Evolutionary conservation across 2,329 filamentous ascomycete genomes (phyloP).

Genomic region (Fusarium sp.): DNA sequence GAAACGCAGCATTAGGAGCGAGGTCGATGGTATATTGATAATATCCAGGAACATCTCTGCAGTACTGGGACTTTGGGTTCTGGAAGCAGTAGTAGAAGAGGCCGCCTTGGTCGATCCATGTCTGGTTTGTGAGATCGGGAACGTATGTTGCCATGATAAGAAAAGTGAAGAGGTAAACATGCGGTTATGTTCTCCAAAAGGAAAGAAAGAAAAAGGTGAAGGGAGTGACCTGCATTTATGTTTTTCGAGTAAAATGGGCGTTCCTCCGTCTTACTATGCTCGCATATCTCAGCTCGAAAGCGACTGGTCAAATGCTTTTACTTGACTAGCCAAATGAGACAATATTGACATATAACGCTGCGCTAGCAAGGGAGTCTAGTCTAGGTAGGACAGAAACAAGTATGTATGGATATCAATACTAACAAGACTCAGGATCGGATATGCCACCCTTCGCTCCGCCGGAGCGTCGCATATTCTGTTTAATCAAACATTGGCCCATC

Average conservation of each 20-base stretch:
- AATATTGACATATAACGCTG: neutral
- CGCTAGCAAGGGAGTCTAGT: neutral
- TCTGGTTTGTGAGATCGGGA: slow-evolving; percentile 36
- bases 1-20: slow-evolving; percentile 62
- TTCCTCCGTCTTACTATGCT: slow-evolving; percentile 7
- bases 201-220: neutral
- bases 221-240: neutral
- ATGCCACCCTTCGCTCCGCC: slow-evolving; percentile 2
- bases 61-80: slow-evolving; percentile 45
- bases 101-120: slow-evolving; percentile 29
- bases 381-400: neutral
- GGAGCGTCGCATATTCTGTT: neutral
- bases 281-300: neutral
- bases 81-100: slow-evolving; percentile 44
- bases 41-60: slow-evolving; percentile 51
- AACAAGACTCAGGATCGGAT: neutral
- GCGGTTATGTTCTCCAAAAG: neutral
- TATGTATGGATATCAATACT: neutral
- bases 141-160: slow-evolving; percentile 14
- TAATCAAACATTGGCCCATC: neutral
- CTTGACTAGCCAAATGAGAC: neutral
- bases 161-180: neutral
- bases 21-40: slow-evolving; percentile 65
- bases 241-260: neutral
- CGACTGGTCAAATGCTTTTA: neutral